Percentiles rank a stretch among this genome's conserved stretches.
phyloP scores from a whole-genome alignment of 2,329 filamentous ascomycete genomes.

The Alternaria consortialis region DNA sequence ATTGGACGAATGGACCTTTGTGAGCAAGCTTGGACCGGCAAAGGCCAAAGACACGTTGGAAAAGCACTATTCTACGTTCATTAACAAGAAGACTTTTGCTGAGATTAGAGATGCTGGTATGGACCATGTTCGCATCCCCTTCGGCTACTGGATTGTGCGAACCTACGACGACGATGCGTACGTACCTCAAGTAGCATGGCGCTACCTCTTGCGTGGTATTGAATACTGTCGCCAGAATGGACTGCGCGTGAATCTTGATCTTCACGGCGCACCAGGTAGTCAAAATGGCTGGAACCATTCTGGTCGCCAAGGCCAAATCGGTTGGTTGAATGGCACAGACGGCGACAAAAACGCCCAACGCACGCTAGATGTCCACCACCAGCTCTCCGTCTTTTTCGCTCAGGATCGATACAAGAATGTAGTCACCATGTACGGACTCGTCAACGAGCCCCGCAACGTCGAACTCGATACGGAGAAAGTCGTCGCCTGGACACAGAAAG shows the following conservation, averaged over 20 bases:
- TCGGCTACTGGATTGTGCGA: conserved; percentile 91
- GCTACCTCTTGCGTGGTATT: conserved; percentile 90
- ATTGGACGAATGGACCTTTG: conserved; percentile 88
- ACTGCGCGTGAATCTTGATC: conserved; percentile 88
- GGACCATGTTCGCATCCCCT: conserved; percentile 96
- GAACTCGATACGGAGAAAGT: conserved; percentile 71
- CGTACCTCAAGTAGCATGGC: conserved; percentile 85
- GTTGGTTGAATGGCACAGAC: conserved; percentile 91
- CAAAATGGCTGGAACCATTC: conserved; percentile 99
- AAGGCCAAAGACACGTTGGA: conserved; percentile 76
- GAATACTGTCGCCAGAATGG: conserved; percentile 95
- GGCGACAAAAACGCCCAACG: conserved; percentile 80
- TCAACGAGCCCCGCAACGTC: conserved; percentile 90
- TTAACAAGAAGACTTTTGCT: conserved; percentile 82
- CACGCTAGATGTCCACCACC: conserved; percentile 85
- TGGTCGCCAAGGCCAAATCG: conserved; percentile 79
- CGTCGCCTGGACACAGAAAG: conserved; percentile 79
- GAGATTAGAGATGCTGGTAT: conserved; percentile 88
- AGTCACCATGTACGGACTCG: conserved; percentile 90
- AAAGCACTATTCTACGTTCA: conserved; percentile 88
- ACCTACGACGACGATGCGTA: conserved; percentile 89
- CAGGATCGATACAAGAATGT: conserved; percentile 93
- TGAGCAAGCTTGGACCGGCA: conserved; percentile 71
- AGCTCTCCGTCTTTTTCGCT: conserved; percentile 89
- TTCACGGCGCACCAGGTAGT: conserved; percentile 89